Evolutionary conservation across 345 rosid genomes (phyloP), one percentile per base, ranked within the genome.

Genomic region (Rhizophora mangle): DNA sequence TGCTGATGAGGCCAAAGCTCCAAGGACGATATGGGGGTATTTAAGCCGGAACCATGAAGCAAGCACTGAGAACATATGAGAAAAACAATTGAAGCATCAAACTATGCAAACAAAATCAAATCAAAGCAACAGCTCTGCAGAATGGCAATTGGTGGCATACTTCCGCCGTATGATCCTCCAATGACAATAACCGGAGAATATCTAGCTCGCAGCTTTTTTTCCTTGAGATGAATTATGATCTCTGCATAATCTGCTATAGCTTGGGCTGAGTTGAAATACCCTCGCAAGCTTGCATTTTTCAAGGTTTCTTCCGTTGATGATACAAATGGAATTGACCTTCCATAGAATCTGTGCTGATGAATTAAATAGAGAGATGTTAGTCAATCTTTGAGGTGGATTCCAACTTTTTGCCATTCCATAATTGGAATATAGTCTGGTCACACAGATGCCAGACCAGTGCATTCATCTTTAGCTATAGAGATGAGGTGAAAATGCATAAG

Each of bases 141-240:
- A 29, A 19, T 43, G 31, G 30, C 6, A 11, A 22, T 5, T 29
- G 26, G 24, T 15, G 3, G 68, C 74, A 64, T 87, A 89, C 96
- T 89, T 87, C 96, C 96, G 15, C 92, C 89, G 3, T 87, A 89
- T 15, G 92, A 89, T 77, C 89, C 96, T 70, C 92, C 92, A 1
- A 82, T 16, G 46, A 87, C 92, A 29, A 89, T 85, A 11, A 86
- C 86, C 8, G 90, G 96, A 63, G 85, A 82, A 68, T 73, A 63
- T 26, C 63, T 37, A 29, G 91, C 84, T 7, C 65, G 10, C 20
- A 75, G 59, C 3, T 3, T 13, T 11, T 51, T 67, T 56, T 81
- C 65, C 79, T 86, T 90, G 49, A 86, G 63, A 51, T 83, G 74
- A 62, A 79, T 56, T 26, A 87, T 80, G 20, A 87, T 76, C 31